Conservation (phyloP, 768 basidiomycete genomes). For the Cytidiella melzeri region DNA sequence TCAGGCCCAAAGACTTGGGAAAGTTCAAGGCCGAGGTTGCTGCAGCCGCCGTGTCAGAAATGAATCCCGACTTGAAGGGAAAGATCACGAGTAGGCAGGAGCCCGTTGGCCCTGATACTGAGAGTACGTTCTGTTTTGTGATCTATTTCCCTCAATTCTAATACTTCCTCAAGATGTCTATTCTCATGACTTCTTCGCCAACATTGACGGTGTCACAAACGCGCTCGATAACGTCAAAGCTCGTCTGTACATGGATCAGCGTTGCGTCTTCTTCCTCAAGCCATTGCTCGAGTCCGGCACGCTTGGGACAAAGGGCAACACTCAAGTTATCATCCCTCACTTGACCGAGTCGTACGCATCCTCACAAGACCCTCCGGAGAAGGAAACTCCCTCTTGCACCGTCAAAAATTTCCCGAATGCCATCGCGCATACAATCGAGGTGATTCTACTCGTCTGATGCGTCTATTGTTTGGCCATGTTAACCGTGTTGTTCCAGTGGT, state of each 20-base stretch:
- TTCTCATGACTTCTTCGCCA: constrained; percentile 80
- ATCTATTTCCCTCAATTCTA: constrained; percentile 11
- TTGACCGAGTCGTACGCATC: constrained; percentile 95
- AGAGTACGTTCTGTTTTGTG: constrained; percentile 52
- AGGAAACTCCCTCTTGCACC: constrained; percentile 93
- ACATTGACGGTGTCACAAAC: constrained; percentile 92
- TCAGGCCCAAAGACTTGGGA: constrained; percentile 92
- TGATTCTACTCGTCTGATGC: constrained; percentile 26
- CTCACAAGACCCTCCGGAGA: constrained; percentile 98
- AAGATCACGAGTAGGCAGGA: constrained; percentile 90
- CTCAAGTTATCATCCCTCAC: constrained; percentile 91
- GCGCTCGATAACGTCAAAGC: constrained; percentile 96
- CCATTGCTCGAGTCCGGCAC: constrained; percentile 96
- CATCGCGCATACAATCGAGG: constrained; percentile 97
- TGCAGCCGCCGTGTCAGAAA: constrained; percentile 82
- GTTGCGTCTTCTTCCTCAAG: constrained; percentile 95
- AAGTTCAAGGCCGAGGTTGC: constrained; percentile 97
- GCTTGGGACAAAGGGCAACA: constrained; percentile 96
- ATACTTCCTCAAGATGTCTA: constrained; percentile 66
- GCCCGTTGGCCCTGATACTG: constrained; percentile 87
- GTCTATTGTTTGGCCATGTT: constrained; percentile 3
- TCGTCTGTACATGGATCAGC: constrained; percentile 96
- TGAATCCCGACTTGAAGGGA: constrained; percentile 88
- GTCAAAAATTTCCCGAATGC: constrained; percentile 99
- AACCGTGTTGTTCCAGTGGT: constrained; percentile 55